These are phyloP conservation scores for Hirsutella thompsonii DNA, from an alignment of 2,329 filamentous ascomycete species.

Conservation along the genomic window DNA sequence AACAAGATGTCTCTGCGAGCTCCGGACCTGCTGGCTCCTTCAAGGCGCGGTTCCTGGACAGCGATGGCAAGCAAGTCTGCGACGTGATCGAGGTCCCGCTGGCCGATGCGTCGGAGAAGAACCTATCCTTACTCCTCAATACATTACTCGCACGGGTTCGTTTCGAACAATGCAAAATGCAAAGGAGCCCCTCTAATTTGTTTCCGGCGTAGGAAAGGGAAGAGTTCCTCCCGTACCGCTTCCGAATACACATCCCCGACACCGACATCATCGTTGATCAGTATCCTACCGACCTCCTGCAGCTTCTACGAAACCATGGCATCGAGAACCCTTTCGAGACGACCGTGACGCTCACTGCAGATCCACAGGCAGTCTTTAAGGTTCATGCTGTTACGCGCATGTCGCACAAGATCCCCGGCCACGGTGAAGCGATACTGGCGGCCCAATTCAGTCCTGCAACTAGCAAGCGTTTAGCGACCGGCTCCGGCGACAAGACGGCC, in stretches of 20 bases:
- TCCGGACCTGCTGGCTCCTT: slow-evolving; percentile 62
- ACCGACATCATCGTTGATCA: slow-evolving; percentile 40
- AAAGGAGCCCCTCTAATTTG: not conserved
- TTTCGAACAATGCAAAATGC: not conserved
- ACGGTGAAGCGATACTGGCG: slow-evolving; percentile 81
- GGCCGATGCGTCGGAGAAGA: slow-evolving; percentile 76
- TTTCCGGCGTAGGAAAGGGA: slow-evolving; percentile 30
- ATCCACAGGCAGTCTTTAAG: slow-evolving; percentile 84
- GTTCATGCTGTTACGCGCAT: slow-evolving; percentile 87
- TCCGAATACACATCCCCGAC: slow-evolving; percentile 44
- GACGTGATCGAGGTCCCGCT: slow-evolving; percentile 64
- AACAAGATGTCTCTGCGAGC: slow-evolving; percentile 61
- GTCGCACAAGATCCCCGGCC: slow-evolving; percentile 76
- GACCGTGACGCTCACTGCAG: slow-evolving; percentile 41
- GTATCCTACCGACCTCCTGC: slow-evolving; percentile 41
- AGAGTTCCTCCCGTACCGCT: slow-evolving; percentile 48
- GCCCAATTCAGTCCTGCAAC: slow-evolving; percentile 73
- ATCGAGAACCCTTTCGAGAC: slow-evolving; percentile 46
- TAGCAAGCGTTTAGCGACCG: slow-evolving; percentile 70
- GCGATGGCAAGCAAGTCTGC: slow-evolving; percentile 58
- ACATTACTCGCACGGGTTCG: slow-evolving; percentile 63
- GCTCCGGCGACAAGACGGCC: slow-evolving; percentile 82
- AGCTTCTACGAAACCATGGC: slow-evolving; percentile 40
- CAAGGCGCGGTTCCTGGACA: slow-evolving; percentile 79
- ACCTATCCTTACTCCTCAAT: slow-evolving; percentile 78